These are phyloP conservation scores for Gaillardinia entomophila DNA, from an alignment of 805 yeast species.

Conservation along the genomic window DNA sequence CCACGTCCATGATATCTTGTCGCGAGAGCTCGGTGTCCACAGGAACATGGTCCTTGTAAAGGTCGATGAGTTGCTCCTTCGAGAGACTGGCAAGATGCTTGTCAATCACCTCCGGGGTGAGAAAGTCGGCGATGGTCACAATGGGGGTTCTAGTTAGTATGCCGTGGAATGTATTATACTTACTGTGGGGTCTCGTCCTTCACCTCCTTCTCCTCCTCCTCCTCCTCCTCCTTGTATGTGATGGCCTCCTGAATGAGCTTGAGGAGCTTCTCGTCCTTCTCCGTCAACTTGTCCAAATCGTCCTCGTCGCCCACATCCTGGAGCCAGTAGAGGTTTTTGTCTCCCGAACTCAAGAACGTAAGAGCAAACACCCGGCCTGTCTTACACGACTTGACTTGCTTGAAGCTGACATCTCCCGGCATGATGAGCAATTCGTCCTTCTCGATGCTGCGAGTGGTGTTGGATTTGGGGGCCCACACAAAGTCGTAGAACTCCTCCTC, in stretches of 20 bases:
- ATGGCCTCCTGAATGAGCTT: conserved; percentile 45
- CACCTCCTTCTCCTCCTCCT: conserved; percentile 24
- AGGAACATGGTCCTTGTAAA: conserved; percentile 38
- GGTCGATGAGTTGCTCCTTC: conserved; percentile 27
- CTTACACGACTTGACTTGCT: conserved; percentile 59
- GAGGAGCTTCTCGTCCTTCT: conserved; percentile 48
- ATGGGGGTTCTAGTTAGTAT: conserved; percentile 19
- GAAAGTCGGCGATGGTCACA: conserved; percentile 25
- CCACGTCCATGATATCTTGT: conserved; percentile 34
- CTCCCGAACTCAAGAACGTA: conserved; percentile 59
- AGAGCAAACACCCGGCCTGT: conserved; percentile 75
- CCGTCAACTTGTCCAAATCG: conserved; percentile 49
- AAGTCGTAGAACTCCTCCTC: conserved; percentile 69
- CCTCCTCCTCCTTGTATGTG: conserved; percentile 33
- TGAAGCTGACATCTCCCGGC: conserved; percentile 83
- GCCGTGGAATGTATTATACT: not conserved
- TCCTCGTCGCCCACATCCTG: conserved; percentile 70
- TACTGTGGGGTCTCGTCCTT: conserved; percentile 11
- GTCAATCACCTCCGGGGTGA: conserved; percentile 24
- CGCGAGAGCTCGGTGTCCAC: conserved; percentile 27
- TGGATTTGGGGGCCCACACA: conserved; percentile 65
- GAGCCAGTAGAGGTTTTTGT: conserved; percentile 60
- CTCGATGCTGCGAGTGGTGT: conserved; percentile 33
- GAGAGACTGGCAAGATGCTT: conserved; percentile 24
- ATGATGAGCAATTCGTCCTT: conserved; percentile 64